Conservation (phyloP, 2,329 filamentous ascomycete species). For the Neoscytalidium dimidiatum region DNA sequence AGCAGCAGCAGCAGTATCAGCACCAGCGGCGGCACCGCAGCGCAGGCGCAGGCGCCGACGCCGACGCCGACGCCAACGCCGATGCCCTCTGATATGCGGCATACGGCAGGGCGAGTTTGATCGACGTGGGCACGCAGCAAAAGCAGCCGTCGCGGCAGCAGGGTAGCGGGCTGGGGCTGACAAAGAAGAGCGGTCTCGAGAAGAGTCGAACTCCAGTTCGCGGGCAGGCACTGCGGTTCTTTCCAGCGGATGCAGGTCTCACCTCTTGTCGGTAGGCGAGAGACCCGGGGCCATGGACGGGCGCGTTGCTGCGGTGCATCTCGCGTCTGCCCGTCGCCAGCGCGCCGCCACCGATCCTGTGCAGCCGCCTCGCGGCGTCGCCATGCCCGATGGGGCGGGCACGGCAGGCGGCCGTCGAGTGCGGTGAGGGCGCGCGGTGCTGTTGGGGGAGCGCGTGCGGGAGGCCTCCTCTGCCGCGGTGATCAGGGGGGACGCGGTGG, state of each 20-base stretch:
- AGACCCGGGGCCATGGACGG: slow-evolving; percentile 19
- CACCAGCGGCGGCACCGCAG: neutral
- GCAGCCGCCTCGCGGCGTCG: slow-evolving; percentile 17
- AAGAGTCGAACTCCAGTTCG: neutral
- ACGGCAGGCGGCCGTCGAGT: slow-evolving; percentile 18
- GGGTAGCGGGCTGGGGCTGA: neutral
- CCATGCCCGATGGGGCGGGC: slow-evolving; percentile 17
- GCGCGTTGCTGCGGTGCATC: slow-evolving; percentile 17
- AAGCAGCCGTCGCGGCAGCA: neutral
- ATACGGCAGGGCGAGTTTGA: slow-evolving; percentile 10
- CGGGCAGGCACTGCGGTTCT: slow-evolving; percentile 2
- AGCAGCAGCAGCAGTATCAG: neutral
- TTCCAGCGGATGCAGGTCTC: slow-evolving; percentile 19
- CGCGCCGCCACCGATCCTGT: slow-evolving; percentile 17
- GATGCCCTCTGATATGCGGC: neutral
- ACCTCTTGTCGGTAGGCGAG: slow-evolving; percentile 20
- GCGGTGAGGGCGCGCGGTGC: slow-evolving; percentile 13
- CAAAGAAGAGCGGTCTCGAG: slow-evolving; percentile 18
- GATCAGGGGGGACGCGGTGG: slow-evolving; percentile 10
- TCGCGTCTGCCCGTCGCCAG: slow-evolving; percentile 16
- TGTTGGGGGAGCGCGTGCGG: neutral
- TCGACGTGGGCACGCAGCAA: neutral
- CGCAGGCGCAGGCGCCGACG: neutral
- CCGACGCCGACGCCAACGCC: neutral
- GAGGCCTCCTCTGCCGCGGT: too few relatives aligned